Percentiles rank a stretch among this genome's conserved stretches.
phyloP scores from a whole-genome alignment of 1,139 yeast genomes.

The Tardiomyces blankii region DNA sequence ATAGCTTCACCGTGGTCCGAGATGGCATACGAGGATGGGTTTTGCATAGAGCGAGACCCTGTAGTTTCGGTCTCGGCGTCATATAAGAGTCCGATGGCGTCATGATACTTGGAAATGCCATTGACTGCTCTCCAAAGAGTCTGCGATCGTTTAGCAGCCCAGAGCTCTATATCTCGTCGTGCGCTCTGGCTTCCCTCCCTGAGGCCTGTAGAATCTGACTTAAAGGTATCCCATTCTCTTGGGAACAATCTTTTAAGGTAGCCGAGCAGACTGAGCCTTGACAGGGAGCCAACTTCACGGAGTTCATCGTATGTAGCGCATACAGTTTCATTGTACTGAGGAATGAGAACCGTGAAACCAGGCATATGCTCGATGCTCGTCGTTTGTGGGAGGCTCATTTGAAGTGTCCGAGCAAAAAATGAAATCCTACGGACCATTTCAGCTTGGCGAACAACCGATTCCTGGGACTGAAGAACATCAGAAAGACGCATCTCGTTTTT shows the following conservation, averaged over 20 bases:
- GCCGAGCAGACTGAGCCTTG: conserved; percentile 63
- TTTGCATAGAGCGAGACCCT: no score
- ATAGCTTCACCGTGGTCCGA: conserved; percentile 33
- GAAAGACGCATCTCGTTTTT: background rate
- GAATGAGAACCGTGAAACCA: conserved; percentile 70
- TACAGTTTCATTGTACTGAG: conserved; percentile 75
- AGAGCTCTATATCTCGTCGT: conserved; percentile 25
- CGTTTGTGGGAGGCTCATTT: conserved; percentile 70
- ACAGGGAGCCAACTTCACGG: conserved; percentile 43
- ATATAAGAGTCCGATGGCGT: conserved; percentile 56
- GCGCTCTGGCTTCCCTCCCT: background rate
- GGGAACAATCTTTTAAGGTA: conserved; percentile 61
- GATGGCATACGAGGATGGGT: no score
- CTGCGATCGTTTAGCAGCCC: conserved; percentile 76
- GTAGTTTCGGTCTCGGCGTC: conserved; percentile 51
- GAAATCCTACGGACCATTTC: conserved; percentile 78
- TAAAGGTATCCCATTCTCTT: conserved; percentile 53
- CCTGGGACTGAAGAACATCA: background rate
- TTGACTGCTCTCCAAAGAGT: conserved; percentile 68
- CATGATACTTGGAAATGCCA: conserved; percentile 62
- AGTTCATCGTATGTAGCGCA: conserved; percentile 54
- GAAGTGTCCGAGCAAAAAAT: conserved; percentile 78
- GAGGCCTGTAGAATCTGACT: no score
- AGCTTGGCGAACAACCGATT: conserved; percentile 12
- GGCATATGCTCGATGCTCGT: conserved; percentile 69